phyloP scores from a whole-genome alignment of 257 asterid species.

The Nicotiana attenuata region DNA sequence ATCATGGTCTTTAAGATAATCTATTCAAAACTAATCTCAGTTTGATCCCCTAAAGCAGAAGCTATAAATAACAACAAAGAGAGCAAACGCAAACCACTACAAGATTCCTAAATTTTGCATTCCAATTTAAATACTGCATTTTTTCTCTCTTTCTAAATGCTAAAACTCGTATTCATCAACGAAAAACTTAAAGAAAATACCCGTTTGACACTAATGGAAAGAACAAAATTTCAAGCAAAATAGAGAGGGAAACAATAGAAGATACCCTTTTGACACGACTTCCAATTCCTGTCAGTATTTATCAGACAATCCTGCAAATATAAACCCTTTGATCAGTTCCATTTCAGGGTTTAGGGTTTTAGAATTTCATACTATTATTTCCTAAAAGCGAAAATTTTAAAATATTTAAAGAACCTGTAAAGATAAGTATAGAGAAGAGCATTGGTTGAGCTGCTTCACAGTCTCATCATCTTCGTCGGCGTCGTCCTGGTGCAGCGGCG shows the following conservation, averaged over 20 bases:
- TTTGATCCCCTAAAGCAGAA: not conserved
- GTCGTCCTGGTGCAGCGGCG: conserved; percentile 40
- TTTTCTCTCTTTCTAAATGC: not conserved
- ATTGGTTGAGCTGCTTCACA: conserved; percentile 70
- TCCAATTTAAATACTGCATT: not conserved
- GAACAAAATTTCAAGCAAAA: not conserved
- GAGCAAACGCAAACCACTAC: not conserved
- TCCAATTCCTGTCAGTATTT: conserved; percentile 59
- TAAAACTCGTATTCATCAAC: not conserved
- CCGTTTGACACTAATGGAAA: not conserved
- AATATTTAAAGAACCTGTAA: conserved; percentile 46
- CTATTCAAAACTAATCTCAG: not conserved
- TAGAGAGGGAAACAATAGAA: not conserved
- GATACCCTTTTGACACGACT: conserved; percentile 63
- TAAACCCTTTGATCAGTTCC: not conserved
- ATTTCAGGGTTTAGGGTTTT: conserved; percentile 23
- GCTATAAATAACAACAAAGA: not conserved
- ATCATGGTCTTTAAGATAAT: not conserved
- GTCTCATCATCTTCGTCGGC: conserved; percentile 66
- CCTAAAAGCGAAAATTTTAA: not conserved
- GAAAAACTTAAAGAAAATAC: not conserved
- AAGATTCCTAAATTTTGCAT: not conserved
- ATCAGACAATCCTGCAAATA: conserved; percentile 59
- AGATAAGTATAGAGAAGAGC: conserved; percentile 60
- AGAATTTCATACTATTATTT: not conserved